Evolutionary conservation across 352 stramenopile genomes (phyloP).

Genomic region (Globisporangium paroecandrum): DNA sequence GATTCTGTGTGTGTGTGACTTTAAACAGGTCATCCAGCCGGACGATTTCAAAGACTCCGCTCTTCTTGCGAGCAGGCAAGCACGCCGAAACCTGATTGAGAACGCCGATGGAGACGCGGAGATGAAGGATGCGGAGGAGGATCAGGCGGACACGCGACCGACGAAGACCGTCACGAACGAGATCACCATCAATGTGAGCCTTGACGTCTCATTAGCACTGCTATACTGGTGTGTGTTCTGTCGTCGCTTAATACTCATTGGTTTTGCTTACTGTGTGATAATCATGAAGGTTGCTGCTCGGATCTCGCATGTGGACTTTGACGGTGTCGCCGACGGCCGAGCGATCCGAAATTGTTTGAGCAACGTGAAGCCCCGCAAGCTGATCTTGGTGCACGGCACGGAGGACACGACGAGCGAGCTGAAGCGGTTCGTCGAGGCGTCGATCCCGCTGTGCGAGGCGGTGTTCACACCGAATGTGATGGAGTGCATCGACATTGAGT

Average conservation of each 20-base stretch:
- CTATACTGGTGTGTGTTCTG: not conserved
- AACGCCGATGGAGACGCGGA: constrained; percentile 57
- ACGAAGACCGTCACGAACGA: constrained; percentile 81
- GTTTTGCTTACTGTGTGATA: not conserved
- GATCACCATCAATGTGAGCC: constrained; percentile 49
- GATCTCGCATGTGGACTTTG: constrained; percentile 82
- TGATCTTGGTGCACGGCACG: constrained; percentile 85
- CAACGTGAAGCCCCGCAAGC: constrained; percentile 87
- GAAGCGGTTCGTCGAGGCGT: constrained; percentile 80
- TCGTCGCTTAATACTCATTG: not conserved
- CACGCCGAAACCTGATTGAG: constrained; percentile 59
- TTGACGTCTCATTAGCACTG: not conserved
- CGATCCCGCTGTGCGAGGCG: constrained; percentile 80
- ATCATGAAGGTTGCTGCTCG: constrained; percentile 58
- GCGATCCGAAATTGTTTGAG: constrained; percentile 87
- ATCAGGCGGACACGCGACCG: constrained; percentile 59
- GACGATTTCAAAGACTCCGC: constrained; percentile 82
- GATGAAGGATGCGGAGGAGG: constrained; percentile 70
- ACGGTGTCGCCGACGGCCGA: constrained; percentile 75
- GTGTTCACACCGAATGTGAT: constrained; percentile 85
- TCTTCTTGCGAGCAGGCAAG: constrained; percentile 55
- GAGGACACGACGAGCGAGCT: constrained; percentile 76
- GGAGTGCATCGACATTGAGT: constrained; percentile 90
- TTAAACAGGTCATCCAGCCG: constrained; percentile 56
- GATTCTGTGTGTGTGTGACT: not conserved